A percentile compares a stretch with the other conserved stretches of the same genome.
Conservation (phyloP, 306 rosid genomes). For the Inga leiocalycina region DNA sequence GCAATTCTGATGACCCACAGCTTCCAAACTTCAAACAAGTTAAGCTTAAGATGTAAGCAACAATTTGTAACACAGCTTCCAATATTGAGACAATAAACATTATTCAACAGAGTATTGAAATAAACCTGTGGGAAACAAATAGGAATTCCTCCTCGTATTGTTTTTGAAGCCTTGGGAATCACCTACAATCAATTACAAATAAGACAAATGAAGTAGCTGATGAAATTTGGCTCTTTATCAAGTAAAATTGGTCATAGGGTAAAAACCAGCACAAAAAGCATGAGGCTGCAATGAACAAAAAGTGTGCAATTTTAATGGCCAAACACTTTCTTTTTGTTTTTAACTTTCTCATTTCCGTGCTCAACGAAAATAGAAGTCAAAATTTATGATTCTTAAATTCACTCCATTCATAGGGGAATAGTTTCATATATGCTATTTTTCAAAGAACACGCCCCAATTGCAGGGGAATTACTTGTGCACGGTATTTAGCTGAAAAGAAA, state of each 20-base stretch:
- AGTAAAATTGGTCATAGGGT: not conserved
- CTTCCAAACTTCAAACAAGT: constrained; percentile 73
- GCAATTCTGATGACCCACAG: constrained; percentile 79
- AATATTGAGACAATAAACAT: constrained; percentile 15
- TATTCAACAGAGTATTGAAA: not conserved
- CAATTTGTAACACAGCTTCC: not conserved
- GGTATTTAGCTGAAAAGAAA: constrained; percentile 10
- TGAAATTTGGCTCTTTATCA: constrained; percentile 23
- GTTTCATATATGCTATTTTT: too few species aligned
- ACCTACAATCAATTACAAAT: constrained; percentile 49
- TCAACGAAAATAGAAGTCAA: too few species aligned
- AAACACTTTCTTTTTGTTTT: not conserved
- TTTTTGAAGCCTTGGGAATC: constrained; percentile 70
- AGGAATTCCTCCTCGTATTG: constrained; percentile 88
- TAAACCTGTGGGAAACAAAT: constrained; percentile 91
- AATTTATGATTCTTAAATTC: too few species aligned
- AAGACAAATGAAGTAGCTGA: constrained; percentile 17
- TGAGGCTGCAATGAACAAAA: not conserved
- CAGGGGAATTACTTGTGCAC: not conserved
- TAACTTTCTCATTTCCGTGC: too few species aligned
- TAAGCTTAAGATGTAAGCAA: constrained; percentile 30
- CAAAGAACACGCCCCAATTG: not conserved
- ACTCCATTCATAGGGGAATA: too few species aligned
- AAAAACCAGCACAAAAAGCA: too few species aligned
- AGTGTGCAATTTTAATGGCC: not conserved